Evolutionary conservation across 371 early-diverging fungal genomes (phyloP).

Genomic region (Mortierella polycephala): DNA sequence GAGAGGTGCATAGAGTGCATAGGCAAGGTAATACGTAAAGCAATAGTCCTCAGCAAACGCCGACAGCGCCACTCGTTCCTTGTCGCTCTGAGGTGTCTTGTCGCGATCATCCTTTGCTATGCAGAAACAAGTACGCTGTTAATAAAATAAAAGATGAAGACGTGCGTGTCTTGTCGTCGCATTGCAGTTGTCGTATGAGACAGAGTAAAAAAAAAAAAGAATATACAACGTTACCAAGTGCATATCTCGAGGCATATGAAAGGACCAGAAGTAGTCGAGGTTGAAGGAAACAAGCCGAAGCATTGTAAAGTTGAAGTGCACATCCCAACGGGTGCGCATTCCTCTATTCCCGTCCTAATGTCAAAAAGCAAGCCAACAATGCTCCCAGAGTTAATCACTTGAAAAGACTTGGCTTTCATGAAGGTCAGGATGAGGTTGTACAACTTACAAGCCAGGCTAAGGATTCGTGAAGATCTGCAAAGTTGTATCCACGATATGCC

Average conservation of each 20-base stretch:
- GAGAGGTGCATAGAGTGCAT: constrained; percentile 89
- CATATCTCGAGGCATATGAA: neutral
- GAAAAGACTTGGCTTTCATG: too few relatives aligned
- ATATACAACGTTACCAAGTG: too few relatives aligned
- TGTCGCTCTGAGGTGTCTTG: constrained; percentile 58
- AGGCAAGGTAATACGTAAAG: constrained; percentile 79
- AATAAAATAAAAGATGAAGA: neutral
- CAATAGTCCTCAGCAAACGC: constrained; percentile 74
- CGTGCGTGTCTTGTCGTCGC: neutral
- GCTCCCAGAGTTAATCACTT: too few relatives aligned
- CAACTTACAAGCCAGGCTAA: constrained; percentile 76
- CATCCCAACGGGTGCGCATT: constrained; percentile 83
- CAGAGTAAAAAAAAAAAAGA: too few relatives aligned
- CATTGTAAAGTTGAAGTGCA: constrained; percentile 90
- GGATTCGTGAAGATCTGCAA: constrained; percentile 61
- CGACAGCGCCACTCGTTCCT: constrained; percentile 68
- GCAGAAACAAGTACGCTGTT: constrained; percentile 13
- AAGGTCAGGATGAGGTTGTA: neutral
- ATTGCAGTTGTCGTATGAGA: neutral
- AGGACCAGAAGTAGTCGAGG: constrained; percentile 92
- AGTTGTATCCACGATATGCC: constrained; percentile 76
- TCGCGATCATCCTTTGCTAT: constrained; percentile 57
- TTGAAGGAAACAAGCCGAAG: constrained; percentile 91
- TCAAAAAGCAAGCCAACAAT: neutral
- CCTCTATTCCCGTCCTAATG: constrained; percentile 70